Base-by-base conservation (phyloP, 1,284 basidiomycete genomes). In the Melampsora medusae region DNA sequence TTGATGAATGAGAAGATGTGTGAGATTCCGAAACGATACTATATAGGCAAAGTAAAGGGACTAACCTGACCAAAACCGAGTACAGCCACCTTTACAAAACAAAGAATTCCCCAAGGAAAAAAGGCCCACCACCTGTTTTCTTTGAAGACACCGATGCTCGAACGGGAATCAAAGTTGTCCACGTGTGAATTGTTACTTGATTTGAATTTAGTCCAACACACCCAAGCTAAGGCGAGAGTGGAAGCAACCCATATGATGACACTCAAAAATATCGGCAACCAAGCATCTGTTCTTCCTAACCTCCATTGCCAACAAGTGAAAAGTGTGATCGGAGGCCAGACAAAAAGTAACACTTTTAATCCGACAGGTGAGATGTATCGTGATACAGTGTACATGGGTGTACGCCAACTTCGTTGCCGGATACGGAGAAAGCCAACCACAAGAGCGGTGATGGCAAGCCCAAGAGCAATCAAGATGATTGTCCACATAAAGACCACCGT, bases 41-140 rank as follows among this genome's bases (percentile, higher is more conserved):
- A 66, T n/a, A 10, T 5, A 28, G 48, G 28, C 0, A 2, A 4
- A 69, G 56, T 35, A 4, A 33, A 16, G 25, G 6, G 64, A 56
- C 70, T 14, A 79, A 80, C 38, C 81, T 67, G 74, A 81, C 78
- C 69, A 77, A 79, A 72, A 78, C 80, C 22, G 80, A 77, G 64
- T 79, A 66, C 76, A 80, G 81, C 35, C 80, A 78, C 35, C 79
- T 59, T 25, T 71, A 78, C 59, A 80, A 82, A 80, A 80, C 81
- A 73, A 77, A 83, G 76, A 75, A 82, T 14, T 53, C 65, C 4
- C 79, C 80, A 17, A 78, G 78, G 77, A 77, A 82, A 5, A 79
- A 81, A 60, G 81, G 81, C 0, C 80, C 80, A 66, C 72, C 72
- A 75, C 35, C 59, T 60, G 19, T 59, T 46, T 10, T 48, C 35